Evolutionary conservation across 2,329 filamentous ascomycete genomes (phyloP).

Genomic region (Claviceps lovelessii): DNA sequence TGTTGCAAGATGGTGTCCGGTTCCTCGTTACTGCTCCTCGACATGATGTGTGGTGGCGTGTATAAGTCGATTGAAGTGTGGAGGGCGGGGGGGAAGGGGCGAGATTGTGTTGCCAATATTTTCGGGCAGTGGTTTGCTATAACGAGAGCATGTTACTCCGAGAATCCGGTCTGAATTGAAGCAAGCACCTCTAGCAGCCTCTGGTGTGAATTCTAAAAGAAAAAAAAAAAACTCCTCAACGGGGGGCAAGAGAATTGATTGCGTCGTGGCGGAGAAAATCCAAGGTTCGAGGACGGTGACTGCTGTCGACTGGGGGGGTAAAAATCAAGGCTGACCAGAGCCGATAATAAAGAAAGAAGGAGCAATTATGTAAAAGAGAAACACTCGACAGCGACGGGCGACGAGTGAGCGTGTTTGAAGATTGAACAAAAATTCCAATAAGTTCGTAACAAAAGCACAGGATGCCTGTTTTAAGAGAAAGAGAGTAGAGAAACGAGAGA

Average conservation of each 20-base stretch:
- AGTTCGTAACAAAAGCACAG: not conserved
- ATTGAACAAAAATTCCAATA: not conserved
- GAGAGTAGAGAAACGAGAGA: not conserved
- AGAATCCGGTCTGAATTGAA: not conserved
- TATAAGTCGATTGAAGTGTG: not conserved
- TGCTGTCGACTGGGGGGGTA: not conserved
- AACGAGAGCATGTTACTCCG: slow-evolving; percentile 2
- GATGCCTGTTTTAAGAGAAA: not conserved
- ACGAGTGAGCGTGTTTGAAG: slow-evolving; percentile 3
- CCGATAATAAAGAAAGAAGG: not conserved
- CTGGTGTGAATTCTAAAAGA: no score
- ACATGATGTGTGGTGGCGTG: slow-evolving; percentile 14
- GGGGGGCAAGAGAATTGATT: not conserved
- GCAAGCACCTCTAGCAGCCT: not conserved
- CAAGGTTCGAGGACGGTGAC: not conserved
- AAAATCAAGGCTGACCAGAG: not conserved
- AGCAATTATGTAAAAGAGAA: not conserved
- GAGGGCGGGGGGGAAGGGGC: not conserved
- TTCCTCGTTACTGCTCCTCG: slow-evolving; percentile 19
- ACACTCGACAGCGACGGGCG: not conserved
- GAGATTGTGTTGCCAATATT: not conserved
- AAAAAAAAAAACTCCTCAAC: not conserved
- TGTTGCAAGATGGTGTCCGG: slow-evolving; percentile 17
- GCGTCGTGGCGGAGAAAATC: slow-evolving; percentile 2
- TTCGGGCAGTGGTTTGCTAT: not conserved